A percentile compares a stretch with the other conserved stretches of the same genome.
These are phyloP conservation scores for Lactarius hengduanensis DNA, from an alignment of 768 basidiomycete species.

Conservation along the genomic window DNA sequence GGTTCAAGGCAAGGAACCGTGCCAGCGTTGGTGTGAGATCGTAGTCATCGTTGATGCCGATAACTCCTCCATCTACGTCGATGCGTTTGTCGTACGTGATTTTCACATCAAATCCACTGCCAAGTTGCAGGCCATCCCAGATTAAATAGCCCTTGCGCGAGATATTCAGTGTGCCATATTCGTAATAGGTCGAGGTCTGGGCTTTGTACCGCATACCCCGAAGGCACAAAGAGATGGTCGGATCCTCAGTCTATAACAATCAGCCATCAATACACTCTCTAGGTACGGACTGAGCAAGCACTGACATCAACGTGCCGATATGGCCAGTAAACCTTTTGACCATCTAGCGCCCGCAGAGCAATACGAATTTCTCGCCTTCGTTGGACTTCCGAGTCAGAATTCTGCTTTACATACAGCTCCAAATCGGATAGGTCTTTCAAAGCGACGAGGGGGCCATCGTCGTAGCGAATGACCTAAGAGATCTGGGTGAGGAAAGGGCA, in stretches of 20 bases:
- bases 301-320: constrained; percentile 57
- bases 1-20: constrained; percentile 60
- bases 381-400: constrained; percentile 48
- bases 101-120: constrained; percentile 65
- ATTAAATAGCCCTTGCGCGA: constrained; percentile 50
- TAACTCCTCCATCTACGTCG: constrained; percentile 46
- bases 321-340: constrained; percentile 59
- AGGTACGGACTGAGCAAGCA: background rate
- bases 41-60: constrained; percentile 66
- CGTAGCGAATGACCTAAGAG: constrained; percentile 62
- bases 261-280: constrained; percentile 4
- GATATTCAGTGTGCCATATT: constrained; percentile 49
- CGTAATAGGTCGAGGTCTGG: constrained; percentile 46
- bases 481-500: constrained; percentile 1
- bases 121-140: constrained; percentile 55
- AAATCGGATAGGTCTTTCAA: constrained; percentile 51
- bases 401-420: constrained; percentile 60
- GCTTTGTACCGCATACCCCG: constrained; percentile 50
- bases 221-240: constrained; percentile 45
- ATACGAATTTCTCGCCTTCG: constrained; percentile 56
- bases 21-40: constrained; percentile 62
- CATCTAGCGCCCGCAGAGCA: constrained; percentile 65
- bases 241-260: constrained; percentile 46
- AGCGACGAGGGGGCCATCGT: constrained; percentile 53
- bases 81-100: constrained; percentile 57